Base-by-base conservation (phyloP, 2,329 filamentous ascomycete genomes). In the Microsporum audouinii region DNA sequence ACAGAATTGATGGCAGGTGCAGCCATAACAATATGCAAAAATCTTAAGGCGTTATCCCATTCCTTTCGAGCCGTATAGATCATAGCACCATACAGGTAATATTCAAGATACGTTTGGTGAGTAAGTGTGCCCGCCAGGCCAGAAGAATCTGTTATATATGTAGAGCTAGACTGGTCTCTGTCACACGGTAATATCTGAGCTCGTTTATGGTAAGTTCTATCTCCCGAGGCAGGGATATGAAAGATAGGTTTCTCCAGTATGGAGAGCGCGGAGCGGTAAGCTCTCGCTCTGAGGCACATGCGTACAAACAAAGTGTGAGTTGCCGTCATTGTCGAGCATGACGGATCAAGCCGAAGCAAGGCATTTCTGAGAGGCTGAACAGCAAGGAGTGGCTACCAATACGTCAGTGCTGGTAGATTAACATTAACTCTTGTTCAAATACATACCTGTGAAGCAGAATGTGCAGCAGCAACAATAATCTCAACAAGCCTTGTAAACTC, bases 31-130 rank as follows among this genome's bases (percentile, higher is more conserved):
- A 83, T 79, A 66, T 84, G 82, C 31, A 91, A 79, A 34, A 85
- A 84, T 41, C 79, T 79, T 14, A 80, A 74, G 0, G 88, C 86
- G 61, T 80, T 81, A 17, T 73, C 69, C 87, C 88, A 91, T 63
- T 84, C 74, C 62, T 81, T 78, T 57, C 79, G 72, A 1, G 79
- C 77, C 68, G 86, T 83, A 70, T 85, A 87, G 47, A 86, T 79
- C 74, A 87, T 78, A n/a, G 82, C 86, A 17, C 83, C 79, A 43
- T 83, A 72, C 3, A 87, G 72, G 66, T 88, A 86, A 70, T 89
- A 90, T 69, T 87, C 83, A 23, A 89, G 75, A 47, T 76, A 72
- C 41, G 75, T 73, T 57, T 69, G 71, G 61, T 73, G 72, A n/a
- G 71, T 71, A 14, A 79, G 62, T 43, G 69, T 73, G 2, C 71